phyloP scores from a whole-genome alignment of 1,284 basidiomycete genomes.

The Neonothopanus nambi region DNA sequence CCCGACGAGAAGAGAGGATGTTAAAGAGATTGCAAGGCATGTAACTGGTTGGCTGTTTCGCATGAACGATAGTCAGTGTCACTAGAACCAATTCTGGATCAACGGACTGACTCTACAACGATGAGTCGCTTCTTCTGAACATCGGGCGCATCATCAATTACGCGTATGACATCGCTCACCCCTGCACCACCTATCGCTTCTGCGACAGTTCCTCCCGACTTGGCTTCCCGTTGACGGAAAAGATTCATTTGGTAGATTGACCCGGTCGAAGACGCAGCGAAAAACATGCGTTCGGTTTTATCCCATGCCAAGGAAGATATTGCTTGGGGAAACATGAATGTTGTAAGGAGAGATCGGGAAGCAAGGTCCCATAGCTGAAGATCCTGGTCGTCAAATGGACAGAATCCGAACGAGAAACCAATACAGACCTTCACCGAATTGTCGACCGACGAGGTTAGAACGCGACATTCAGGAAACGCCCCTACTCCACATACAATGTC shows the following conservation, averaged over 20 bases:
- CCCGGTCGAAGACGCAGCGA: constrained; percentile 76
- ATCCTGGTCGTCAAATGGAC: constrained; percentile 2
- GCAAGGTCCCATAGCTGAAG: constrained; percentile 79
- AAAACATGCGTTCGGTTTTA: constrained; percentile 82
- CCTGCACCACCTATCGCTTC: constrained; percentile 82
- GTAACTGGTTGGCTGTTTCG: constrained; percentile 61
- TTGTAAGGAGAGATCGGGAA: constrained; percentile 77
- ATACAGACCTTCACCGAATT: constrained; percentile 84
- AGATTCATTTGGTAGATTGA: constrained; percentile 81
- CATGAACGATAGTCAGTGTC: constrained; percentile 12
- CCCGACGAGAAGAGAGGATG: constrained; percentile 74
- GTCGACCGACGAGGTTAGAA: constrained; percentile 85
- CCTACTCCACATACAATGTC: constrained; percentile 82
- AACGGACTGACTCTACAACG: constrained; percentile 51
- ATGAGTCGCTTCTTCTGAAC: constrained; percentile 59
- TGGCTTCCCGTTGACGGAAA: constrained; percentile 61
- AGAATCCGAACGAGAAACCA: constrained; percentile 10
- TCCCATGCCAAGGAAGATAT: constrained; percentile 78
- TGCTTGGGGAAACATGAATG: constrained; percentile 80
- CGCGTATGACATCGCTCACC: constrained; percentile 63
- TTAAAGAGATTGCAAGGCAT: constrained; percentile 72
- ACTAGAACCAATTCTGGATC: constrained; percentile 11
- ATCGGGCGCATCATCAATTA: constrained; percentile 51
- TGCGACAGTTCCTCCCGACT: constrained; percentile 43
- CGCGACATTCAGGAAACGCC: constrained; percentile 72